Conservation (phyloP, 179 eudicot genomes). For the Silene noctiflora region DNA sequence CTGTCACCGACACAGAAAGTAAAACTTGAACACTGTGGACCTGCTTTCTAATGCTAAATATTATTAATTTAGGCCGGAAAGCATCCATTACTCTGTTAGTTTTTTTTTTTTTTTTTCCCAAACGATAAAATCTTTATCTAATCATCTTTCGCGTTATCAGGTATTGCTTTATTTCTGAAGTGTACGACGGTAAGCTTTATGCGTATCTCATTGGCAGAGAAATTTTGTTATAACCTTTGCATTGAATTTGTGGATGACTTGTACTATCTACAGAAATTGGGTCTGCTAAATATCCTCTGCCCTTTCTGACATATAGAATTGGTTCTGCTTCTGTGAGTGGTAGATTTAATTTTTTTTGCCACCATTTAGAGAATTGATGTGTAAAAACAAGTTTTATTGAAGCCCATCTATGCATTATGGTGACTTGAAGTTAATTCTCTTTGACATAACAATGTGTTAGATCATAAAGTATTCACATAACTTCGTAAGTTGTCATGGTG, state of each 20-base stretch:
- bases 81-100: background rate
- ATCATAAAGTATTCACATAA: too few species aligned
- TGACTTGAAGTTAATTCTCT: too few species aligned
- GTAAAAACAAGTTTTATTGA: too few species aligned
- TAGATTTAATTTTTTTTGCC: too few species aligned
- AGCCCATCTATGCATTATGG: too few species aligned
- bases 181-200: background rate
- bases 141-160: background rate
- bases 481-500: too few species aligned
- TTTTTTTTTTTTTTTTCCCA: background rate
- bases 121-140: background rate
- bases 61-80: background rate
- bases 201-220: background rate
- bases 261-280: background rate
- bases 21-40: constrained; percentile 1
- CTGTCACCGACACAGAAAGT: background rate
- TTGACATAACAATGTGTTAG: too few species aligned
- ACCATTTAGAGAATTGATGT: too few species aligned
- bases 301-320: too few species aligned
- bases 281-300: background rate
- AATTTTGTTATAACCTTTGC: background rate
- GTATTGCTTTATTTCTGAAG: background rate
- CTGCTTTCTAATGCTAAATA: background rate
- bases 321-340: too few species aligned
- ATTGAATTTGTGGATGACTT: background rate